Evolutionary conservation across 495 filamentous ascomycete species (phyloP).

Genomic region (Talaromyces nanjingensis): DNA sequence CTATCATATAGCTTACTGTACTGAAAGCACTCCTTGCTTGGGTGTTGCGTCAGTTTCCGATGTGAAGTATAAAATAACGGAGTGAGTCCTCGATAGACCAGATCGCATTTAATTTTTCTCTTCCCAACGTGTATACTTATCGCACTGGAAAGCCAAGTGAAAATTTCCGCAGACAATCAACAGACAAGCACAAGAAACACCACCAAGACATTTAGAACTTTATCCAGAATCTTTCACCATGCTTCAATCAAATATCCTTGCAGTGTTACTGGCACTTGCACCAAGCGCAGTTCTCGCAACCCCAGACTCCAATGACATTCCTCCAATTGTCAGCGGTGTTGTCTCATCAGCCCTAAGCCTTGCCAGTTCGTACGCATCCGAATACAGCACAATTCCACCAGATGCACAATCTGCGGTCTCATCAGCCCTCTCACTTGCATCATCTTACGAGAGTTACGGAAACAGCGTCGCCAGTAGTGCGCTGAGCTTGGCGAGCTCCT

Average conservation of each 20-base stretch:
- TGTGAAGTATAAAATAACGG: background rate
- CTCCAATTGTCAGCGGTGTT: background rate
- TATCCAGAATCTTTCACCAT: background rate
- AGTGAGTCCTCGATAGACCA: too few relatives aligned
- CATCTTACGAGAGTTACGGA: constrained; percentile 1
- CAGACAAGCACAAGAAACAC: background rate
- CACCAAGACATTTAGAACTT: background rate
- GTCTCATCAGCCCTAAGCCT: background rate
- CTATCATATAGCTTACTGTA: background rate
- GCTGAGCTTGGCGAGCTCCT: background rate
- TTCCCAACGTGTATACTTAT: background rate
- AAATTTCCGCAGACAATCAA: background rate
- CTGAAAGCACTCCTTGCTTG: background rate
- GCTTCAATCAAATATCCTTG: background rate
- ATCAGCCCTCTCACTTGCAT: background rate
- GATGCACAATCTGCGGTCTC: background rate
- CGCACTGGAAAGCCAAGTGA: background rate
- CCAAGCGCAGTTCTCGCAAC: background rate
- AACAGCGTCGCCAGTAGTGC: background rate
- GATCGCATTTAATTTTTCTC: background rate
- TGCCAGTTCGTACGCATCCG: background rate
- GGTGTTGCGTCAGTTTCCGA: background rate
- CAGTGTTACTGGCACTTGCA: background rate
- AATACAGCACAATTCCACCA: background rate
- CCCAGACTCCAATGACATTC: background rate